Percentiles rank a stretch among this genome's conserved stretches.
Conservation (phyloP, 345 rosid genomes). For the Aegle marmelos region DNA sequence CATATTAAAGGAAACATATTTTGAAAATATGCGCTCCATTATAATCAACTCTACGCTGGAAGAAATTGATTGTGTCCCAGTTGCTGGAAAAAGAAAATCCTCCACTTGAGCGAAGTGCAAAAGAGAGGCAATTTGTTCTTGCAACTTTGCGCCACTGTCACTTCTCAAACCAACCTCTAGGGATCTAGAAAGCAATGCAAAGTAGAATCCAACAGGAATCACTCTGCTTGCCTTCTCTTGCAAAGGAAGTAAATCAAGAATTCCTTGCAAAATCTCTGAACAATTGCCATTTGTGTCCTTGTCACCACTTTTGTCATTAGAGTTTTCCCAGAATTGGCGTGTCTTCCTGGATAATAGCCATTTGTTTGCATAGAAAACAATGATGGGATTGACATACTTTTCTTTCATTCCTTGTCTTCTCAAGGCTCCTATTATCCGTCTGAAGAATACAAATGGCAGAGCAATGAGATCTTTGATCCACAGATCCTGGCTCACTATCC, state of each 20-base stretch:
- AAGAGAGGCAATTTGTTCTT: constrained; percentile 51
- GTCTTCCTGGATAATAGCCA: constrained; percentile 47
- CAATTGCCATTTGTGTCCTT: constrained; percentile 13
- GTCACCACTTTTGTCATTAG: constrained; percentile 20
- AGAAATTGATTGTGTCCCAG: constrained; percentile 25
- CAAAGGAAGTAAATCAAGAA: constrained; percentile 54
- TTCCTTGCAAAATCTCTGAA: constrained; percentile 40
- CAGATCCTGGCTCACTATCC: constrained; percentile 43
- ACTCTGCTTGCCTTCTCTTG: constrained; percentile 48
- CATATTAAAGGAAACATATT: constrained; percentile 34
- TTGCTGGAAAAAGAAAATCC: constrained; percentile 51
- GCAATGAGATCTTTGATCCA: constrained; percentile 79
- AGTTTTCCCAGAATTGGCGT: constrained; percentile 40
- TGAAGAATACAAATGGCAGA: constrained; percentile 68
- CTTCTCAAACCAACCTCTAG: constrained; percentile 36
- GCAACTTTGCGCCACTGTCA: constrained; percentile 43
- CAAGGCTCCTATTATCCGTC: constrained; percentile 62
- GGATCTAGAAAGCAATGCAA: constrained; percentile 54
- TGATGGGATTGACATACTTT: constrained; percentile 59
- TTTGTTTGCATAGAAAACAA: constrained; percentile 59
- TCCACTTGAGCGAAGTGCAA: constrained; percentile 50
- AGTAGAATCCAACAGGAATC: constrained; percentile 71
- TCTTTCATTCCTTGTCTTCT: constrained; percentile 91
- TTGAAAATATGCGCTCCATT: constrained; percentile 58
- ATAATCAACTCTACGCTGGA: constrained; percentile 47